Evolutionary conservation across 768 basidiomycete species (phyloP).

Genomic region (Hygrophorus russula): DNA sequence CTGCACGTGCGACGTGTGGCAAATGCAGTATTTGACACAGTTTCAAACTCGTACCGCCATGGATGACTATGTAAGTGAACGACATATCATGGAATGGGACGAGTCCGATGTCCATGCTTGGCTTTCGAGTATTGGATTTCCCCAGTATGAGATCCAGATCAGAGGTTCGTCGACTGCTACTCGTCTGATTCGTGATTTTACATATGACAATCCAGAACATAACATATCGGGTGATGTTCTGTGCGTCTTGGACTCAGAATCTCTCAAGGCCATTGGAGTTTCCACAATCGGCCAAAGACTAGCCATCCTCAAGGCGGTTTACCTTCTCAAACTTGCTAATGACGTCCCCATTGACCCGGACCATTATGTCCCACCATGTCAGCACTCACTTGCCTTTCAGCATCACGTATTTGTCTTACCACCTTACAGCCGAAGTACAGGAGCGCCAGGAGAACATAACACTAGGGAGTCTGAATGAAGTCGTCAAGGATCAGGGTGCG

Average conservation of each 20-base stretch:
- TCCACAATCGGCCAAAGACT: constrained; percentile 87
- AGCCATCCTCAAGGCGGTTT: constrained; percentile 85
- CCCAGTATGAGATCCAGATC: constrained; percentile 77
- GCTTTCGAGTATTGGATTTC: constrained; percentile 66
- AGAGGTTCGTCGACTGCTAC: constrained; percentile 40
- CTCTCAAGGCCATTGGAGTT: constrained; percentile 80
- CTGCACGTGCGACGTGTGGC: not conserved
- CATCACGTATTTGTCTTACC: not conserved
- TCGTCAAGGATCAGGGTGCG: constrained; percentile 70
- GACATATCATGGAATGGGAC: constrained; percentile 53
- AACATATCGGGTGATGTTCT: constrained; percentile 88
- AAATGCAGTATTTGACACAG: not conserved
- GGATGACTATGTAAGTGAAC: constrained; percentile 24
- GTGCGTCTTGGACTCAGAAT: constrained; percentile 71
- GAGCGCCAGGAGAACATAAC: constrained; percentile 44
- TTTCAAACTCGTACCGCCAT: constrained; percentile 14
- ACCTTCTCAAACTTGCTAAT: constrained; percentile 77
- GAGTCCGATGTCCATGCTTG: constrained; percentile 73
- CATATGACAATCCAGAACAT: constrained; percentile 47
- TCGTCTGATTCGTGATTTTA: constrained; percentile 8
- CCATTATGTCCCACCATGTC: constrained; percentile 85
- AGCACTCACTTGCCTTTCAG: constrained; percentile 17
- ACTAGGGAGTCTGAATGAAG: constrained; percentile 52
- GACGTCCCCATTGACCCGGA: constrained; percentile 75
- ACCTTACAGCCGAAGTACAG: constrained; percentile 23